Evolutionary conservation across 2,329 filamentous ascomycete genomes (phyloP).

Genomic region (Colletotrichum musicola): DNA sequence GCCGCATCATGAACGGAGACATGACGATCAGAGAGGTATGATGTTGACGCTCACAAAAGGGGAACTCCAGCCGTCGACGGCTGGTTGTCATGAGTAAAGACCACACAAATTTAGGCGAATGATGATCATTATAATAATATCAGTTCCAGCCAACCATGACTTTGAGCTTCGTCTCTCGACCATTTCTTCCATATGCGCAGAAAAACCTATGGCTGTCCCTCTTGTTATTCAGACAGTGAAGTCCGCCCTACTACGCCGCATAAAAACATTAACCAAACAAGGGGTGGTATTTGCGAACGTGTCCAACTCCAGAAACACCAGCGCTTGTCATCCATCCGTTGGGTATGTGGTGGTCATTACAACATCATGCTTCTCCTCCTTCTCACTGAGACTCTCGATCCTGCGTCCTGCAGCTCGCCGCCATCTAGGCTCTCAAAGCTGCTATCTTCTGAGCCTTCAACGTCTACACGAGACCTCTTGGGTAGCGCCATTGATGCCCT

Average conservation of each 20-base stretch:
- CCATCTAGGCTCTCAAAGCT: constrained; percentile 42
- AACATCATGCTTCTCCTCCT: constrained; percentile 72
- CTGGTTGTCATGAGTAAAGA: constrained; percentile 32
- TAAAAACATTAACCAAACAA: constrained; percentile 30
- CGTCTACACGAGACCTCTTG: constrained; percentile 48
- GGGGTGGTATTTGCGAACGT: constrained; percentile 33
- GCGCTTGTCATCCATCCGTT: constrained; percentile 25
- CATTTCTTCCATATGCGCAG: constrained; percentile 17
- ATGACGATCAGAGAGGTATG: neutral
- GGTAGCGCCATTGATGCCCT: constrained; percentile 57
- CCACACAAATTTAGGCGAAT: constrained; percentile 29
- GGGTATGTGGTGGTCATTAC: constrained; percentile 49
- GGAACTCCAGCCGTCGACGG: constrained; percentile 12
- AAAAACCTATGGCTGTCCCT: constrained; percentile 7
- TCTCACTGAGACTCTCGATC: constrained; percentile 54
- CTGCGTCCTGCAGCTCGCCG: constrained; percentile 22
- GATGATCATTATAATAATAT: constrained; percentile 38
- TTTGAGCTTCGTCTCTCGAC: neutral
- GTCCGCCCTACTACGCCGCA: constrained; percentile 7
- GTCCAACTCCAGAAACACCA: constrained; percentile 39
- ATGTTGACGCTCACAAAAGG: constrained; percentile 12
- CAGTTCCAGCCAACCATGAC: constrained; percentile 23
- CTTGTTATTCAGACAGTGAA: constrained; percentile 30
- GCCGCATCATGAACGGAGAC: constrained; percentile 59
- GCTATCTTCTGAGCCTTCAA: constrained; percentile 47